Percentiles rank a stretch among this genome's conserved stretches.
Conservation (phyloP, 305 asterid species). For the Plantago lanceolata region DNA sequence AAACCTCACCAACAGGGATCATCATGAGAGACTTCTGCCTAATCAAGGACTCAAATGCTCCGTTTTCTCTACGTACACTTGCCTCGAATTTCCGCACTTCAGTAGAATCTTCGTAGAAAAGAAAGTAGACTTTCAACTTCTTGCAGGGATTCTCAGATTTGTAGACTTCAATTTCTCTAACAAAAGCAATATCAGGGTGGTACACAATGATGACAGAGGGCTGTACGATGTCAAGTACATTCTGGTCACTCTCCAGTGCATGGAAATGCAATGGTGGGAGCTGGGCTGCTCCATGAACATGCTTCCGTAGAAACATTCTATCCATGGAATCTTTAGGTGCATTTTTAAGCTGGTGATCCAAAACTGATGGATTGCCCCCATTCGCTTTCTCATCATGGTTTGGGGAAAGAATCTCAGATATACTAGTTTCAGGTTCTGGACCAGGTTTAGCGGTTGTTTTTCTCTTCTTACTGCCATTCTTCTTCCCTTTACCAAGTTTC, state of each 20-base stretch:
- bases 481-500: constrained; percentile 40
- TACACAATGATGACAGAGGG: constrained; percentile 84
- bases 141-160: constrained; percentile 79
- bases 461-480: constrained; percentile 44
- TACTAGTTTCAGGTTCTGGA: constrained; percentile 39
- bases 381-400: constrained; percentile 30
- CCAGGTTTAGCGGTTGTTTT: constrained; percentile 34
- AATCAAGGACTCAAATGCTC: constrained; percentile 87
- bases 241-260: constrained; percentile 77
- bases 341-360: constrained; percentile 34
- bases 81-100: constrained; percentile 95
- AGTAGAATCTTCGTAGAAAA: constrained; percentile 87
- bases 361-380: constrained; percentile 21
- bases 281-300: constrained; percentile 40
- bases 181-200: constrained; percentile 86
- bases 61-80: constrained; percentile 85
- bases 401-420: constrained; percentile 31
- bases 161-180: constrained; percentile 85
- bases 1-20: constrained; percentile 80
- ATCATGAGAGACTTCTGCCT: constrained; percentile 94
- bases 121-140: constrained; percentile 73
- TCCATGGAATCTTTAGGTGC: constrained; percentile 32
- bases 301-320: constrained; percentile 48
- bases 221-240: constrained; percentile 69
- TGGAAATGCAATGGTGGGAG: constrained; percentile 70